A percentile compares a stretch with the other conserved stretches of the same genome.
phyloP scores from a whole-genome alignment of 371 early-diverging fungal species.

The Mucor piriformis region DNA sequence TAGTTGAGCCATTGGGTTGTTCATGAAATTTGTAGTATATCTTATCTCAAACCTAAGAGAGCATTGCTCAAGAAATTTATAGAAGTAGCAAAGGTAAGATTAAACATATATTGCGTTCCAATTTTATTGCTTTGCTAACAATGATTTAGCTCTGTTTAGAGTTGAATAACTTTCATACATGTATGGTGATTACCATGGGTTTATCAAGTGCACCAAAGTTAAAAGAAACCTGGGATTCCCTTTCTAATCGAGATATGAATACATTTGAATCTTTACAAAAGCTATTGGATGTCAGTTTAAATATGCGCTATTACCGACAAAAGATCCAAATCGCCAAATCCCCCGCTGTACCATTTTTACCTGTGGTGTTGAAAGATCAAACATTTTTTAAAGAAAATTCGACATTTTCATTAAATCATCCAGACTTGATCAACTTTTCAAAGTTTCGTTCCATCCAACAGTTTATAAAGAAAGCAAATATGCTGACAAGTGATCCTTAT shows the following conservation, averaged over 20 bases:
- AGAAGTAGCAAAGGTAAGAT: conserved; percentile 47
- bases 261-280: conserved; percentile 35
- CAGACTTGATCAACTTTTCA: conserved; percentile 34
- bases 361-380: conserved; percentile 48
- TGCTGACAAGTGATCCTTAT: conserved; percentile 29
- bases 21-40: conserved; percentile 37
- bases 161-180: conserved; percentile 52
- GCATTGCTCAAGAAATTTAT: conserved; percentile 37
- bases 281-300: conserved; percentile 42
- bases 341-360: conserved; percentile 45
- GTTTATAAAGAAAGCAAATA: conserved; percentile 22
- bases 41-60: conserved; percentile 32
- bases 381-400: conserved; percentile 49
- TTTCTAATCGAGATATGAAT: conserved; percentile 36
- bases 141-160: conserved; percentile 36
- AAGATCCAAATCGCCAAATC: conserved; percentile 32
- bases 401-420: conserved; percentile 12
- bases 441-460: conserved; percentile 31
- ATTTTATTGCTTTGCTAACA: not conserved
- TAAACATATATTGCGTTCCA: not conserved
- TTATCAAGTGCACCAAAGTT: conserved; percentile 32
- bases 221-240: conserved; percentile 33
- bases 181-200: conserved; percentile 51
- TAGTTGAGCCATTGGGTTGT: conserved; percentile 49
- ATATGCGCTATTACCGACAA: conserved; percentile 49